These are phyloP conservation scores for Nephelium lappaceum DNA, from an alignment of 345 rosid species.

Conservation along the genomic window DNA sequence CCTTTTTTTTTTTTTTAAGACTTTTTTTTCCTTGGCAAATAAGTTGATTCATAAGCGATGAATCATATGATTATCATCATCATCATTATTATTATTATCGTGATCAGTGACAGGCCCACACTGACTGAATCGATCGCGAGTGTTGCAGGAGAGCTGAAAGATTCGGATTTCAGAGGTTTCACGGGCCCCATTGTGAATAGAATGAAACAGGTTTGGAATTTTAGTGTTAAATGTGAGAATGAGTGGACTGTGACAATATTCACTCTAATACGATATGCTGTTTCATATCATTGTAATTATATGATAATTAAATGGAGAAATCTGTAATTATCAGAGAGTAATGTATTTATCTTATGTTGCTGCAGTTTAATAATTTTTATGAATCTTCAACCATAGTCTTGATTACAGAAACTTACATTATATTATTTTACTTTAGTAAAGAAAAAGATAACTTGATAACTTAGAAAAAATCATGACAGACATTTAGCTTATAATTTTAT, in stretches of 20 bases:
- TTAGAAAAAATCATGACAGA: no score
- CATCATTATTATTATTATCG: not conserved
- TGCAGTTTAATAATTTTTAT: no score
- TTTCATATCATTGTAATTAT: not conserved
- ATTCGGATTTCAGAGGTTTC: slow-evolving; percentile 1
- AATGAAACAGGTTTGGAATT: slow-evolving; percentile 6
- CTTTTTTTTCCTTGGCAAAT: no score
- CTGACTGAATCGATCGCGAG: not conserved
- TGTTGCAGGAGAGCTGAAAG: slow-evolving; percentile 11
- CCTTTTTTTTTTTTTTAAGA: no score
- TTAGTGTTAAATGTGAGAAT: not conserved
- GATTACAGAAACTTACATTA: no score
- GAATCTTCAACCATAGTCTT: no score
- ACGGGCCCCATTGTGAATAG: not conserved
- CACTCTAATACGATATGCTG: not conserved
- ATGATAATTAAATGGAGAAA: no score
- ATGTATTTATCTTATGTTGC: no score
- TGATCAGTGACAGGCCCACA: not conserved
- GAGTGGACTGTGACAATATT: not conserved
- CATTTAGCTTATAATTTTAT: no score
- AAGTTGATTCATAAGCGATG: not conserved
- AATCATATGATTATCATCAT: not conserved
- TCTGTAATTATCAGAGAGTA: no score
- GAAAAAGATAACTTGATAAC: no score
- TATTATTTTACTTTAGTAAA: no score